Evolutionary conservation across 2,329 filamentous ascomycete genomes (phyloP), one percentile per base, ranked within the genome.

Genomic region (Ascochyta pisi): DNA sequence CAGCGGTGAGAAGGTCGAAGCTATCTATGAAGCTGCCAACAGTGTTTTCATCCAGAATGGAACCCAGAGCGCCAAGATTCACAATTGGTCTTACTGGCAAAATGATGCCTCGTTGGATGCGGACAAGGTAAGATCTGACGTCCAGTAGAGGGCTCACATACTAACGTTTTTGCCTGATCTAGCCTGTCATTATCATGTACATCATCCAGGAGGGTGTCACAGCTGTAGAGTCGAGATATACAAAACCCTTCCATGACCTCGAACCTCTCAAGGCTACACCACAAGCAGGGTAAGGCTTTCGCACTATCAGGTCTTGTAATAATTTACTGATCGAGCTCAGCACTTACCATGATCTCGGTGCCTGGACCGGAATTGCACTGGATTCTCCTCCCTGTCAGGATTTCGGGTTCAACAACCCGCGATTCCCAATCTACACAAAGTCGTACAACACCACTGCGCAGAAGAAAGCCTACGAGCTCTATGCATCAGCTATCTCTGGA

Each of bases 1-100:
- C 31, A 67, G 45, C 48, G 78, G 80, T 0, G 79, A 83, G 29
- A 78, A 84, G 50, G 77, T 84, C 7, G 81, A 82, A 57, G 70
- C 68, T 5, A 68, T 84, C 7, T 85, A 82, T 59, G 62, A 76
- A 6, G 71, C 75, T 2, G 77, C 77, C 26, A 84, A 84, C 47
- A 64, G 81, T 6, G 58, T 81, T 31, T 69, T 82, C 3, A 65
- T 80, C 6, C 75, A 76, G 35, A 73, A 78, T 45, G 79, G 77
- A 15, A 78, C 73, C 4, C 79, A 81, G 65, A 73, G 77, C 1
- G 71, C 63, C 1, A 79, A 78, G 37, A 63, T 67, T 9, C 52
- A 58, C 26, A 63, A 68, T 35, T 68, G 63, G 64, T 66, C 63
- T 4, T 68, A 67, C 31, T 68, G 64, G 63, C 55, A 63, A 23